phyloP scores from a whole-genome alignment of 768 basidiomycete genomes.

The Trametes cingulata region DNA sequence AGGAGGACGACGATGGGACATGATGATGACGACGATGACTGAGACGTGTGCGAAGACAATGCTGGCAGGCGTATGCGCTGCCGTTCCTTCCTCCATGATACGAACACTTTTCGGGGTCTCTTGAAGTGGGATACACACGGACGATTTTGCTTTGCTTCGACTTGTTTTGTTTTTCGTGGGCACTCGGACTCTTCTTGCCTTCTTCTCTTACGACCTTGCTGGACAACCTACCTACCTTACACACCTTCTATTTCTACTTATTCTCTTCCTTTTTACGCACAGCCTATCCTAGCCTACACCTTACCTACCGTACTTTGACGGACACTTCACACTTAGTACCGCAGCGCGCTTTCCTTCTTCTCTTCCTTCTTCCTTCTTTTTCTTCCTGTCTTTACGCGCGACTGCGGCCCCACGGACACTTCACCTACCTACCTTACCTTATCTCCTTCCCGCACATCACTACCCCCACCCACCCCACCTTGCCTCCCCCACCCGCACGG shows the following conservation, averaged over 20 bases:
- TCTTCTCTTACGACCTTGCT: slow-evolving; percentile 20
- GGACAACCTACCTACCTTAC: slow-evolving; percentile 23
- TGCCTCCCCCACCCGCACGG: slow-evolving; percentile 7
- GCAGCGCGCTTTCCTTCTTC: slow-evolving; percentile 20
- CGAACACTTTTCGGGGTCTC: background rate
- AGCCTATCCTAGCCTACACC: slow-evolving; percentile 4
- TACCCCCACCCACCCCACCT: slow-evolving; percentile 19
- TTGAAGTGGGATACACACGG: slow-evolving; percentile 14
- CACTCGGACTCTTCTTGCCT: background rate
- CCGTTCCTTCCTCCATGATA: slow-evolving; percentile 6
- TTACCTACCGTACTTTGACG: background rate
- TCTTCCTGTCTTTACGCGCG: background rate
- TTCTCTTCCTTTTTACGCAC: background rate
- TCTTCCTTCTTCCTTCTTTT: slow-evolving; percentile 3
- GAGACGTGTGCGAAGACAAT: background rate
- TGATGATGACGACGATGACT: slow-evolving; percentile 17
- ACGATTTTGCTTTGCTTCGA: slow-evolving; percentile 12
- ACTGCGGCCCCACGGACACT: slow-evolving; percentile 3
- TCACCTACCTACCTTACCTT: too few relatives aligned
- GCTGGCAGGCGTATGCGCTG: background rate
- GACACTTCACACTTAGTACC: slow-evolving; percentile 5
- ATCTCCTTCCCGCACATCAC: slow-evolving; percentile 17
- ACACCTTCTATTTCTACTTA: slow-evolving; percentile 2
- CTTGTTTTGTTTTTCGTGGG: slow-evolving; percentile 1
- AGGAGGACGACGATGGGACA: slow-evolving; percentile 4